Evolutionary conservation across 352 stramenopile species (phyloP), one percentile per base, ranked within the genome.

Genomic region (Phytophthora nicotianae): DNA sequence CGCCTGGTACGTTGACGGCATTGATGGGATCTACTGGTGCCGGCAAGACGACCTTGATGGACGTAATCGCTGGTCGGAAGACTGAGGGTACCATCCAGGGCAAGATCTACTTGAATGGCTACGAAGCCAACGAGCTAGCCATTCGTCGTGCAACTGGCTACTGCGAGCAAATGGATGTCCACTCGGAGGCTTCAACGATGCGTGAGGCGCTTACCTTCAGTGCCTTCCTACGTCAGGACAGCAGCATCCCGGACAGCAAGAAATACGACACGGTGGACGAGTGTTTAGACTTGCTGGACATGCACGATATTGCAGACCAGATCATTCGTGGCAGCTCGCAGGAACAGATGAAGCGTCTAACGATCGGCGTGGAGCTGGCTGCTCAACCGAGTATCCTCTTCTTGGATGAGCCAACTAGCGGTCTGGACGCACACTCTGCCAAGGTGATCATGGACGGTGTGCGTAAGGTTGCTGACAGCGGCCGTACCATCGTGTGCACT

Each of bases 1-100:
- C 37, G 4, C 75, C 72, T 10, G 96, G 90, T 9, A 97, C 91
- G 1, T 70, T 97, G 14, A 88, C 96, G 53, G 90, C 97, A 68
- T 81, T 97, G 7, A 90, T 98, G 48, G 75, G 78, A 11, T 70
- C 65, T 4, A 72, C 57, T 13, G 80, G 82, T 46, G 86, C 91
- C 5, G 68, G 92, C 19, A 75, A 92, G 35, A 56, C 55, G 46
- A 63, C 55, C 10, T 38, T 63, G 35, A 63, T 63, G 55, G 55
- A 63, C 20, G 55, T 63, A 5, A 63, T 63, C 33, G 55, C 55
- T 23, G 55, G 55, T 8, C 55, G 46, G 14, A 63, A 57, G 33
- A 78, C 66, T 37, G 79, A 77, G 17, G 91, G 91, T 23, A 74
- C 62, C 10, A 73, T 86, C 45, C 50, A 60, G 9, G 86, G 86